phyloP scores from a whole-genome alignment of 495 filamentous ascomycete genomes.

The Aspergillus avenaceus region DNA sequence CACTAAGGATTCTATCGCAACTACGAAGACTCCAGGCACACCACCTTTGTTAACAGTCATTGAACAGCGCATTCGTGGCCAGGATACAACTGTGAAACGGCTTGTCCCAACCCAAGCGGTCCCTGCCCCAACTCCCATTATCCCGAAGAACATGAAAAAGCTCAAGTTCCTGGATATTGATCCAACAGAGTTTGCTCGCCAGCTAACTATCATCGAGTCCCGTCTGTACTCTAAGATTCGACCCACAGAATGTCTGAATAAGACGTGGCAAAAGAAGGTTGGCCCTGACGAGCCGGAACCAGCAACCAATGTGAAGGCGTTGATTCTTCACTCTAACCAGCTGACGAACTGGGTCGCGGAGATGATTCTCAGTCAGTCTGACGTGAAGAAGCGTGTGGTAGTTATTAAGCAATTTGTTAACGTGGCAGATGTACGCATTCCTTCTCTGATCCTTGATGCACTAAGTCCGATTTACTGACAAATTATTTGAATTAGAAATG shows the following conservation, averaged over 20 bases:
- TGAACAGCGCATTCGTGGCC: constrained; percentile 80
- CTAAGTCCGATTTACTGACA: constrained; percentile 12
- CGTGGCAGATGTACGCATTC: constrained; percentile 72
- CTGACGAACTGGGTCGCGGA: constrained; percentile 99
- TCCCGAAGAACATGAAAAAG: constrained; percentile 99
- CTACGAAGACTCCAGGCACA: constrained; percentile 85
- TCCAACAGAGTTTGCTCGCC: constrained; percentile 88
- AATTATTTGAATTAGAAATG: constrained; percentile 78
- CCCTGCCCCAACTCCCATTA: constrained; percentile 78
- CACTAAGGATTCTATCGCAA: constrained; percentile 85
- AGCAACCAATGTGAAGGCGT: constrained; percentile 87
- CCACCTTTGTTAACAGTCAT: constrained; percentile 74
- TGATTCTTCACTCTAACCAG: constrained; percentile 97
- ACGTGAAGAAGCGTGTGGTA: constrained; percentile 91
- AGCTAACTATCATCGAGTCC: constrained; percentile 95
- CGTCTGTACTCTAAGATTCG: constrained; percentile 92
- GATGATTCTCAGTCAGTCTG: constrained; percentile 92
- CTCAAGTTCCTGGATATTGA: constrained; percentile 98
- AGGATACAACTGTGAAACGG: constrained; percentile 81
- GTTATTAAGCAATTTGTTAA: constrained; percentile 98
- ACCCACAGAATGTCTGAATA: constrained; percentile 92
- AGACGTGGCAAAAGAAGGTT: constrained; percentile 97
- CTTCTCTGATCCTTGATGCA: not conserved
- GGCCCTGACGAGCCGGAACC: constrained; percentile 78
- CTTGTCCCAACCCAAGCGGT: constrained; percentile 79